Conservation (phyloP, 192 early-diverging fungal species). For the Coemansia sp. region DNA sequence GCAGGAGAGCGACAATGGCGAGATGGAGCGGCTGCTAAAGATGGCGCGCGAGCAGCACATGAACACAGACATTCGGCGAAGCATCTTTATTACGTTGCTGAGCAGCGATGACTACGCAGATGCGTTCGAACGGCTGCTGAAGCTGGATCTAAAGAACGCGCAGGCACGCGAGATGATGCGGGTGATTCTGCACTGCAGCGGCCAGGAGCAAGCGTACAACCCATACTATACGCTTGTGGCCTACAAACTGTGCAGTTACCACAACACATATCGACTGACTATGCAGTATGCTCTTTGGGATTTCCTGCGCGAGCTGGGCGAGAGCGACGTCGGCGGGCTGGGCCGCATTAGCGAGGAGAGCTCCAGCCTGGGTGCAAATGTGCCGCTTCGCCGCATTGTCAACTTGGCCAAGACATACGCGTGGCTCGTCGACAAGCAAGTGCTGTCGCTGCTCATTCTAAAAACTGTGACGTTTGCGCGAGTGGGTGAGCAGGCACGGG, state of each 20-base stretch:
- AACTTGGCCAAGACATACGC: constrained; percentile 86
- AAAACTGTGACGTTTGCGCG: constrained; percentile 73
- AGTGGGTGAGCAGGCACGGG: constrained; percentile 57
- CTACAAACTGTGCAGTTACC: constrained; percentile 71
- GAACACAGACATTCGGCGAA: constrained; percentile 93
- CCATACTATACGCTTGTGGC: constrained; percentile 91
- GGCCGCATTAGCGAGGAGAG: constrained; percentile 33
- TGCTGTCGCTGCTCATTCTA: constrained; percentile 70
- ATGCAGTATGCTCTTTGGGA: constrained; percentile 97
- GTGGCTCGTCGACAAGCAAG: constrained; percentile 69
- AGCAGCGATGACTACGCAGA: constrained; percentile 94
- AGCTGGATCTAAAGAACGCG: constrained; percentile 81
- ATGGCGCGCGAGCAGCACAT: constrained; percentile 86
- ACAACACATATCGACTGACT: constrained; percentile 84
- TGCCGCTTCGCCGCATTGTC: constrained; percentile 71
- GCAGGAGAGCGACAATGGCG: constrained; percentile 17
- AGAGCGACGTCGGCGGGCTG: constrained; percentile 75
- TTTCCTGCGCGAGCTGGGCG: constrained; percentile 80
- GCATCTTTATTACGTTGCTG: constrained; percentile 91
- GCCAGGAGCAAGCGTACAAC: constrained; percentile 86
- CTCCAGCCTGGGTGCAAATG: constrained; percentile 47
- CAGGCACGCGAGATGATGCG: constrained; percentile 95
- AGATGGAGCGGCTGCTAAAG: constrained; percentile 66
- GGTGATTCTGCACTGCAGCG: constrained; percentile 88
- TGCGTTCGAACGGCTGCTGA: constrained; percentile 81